Conservation (phyloP, 2,329 filamentous ascomycete genomes). For the Beauveria scarabaeidicola region DNA sequence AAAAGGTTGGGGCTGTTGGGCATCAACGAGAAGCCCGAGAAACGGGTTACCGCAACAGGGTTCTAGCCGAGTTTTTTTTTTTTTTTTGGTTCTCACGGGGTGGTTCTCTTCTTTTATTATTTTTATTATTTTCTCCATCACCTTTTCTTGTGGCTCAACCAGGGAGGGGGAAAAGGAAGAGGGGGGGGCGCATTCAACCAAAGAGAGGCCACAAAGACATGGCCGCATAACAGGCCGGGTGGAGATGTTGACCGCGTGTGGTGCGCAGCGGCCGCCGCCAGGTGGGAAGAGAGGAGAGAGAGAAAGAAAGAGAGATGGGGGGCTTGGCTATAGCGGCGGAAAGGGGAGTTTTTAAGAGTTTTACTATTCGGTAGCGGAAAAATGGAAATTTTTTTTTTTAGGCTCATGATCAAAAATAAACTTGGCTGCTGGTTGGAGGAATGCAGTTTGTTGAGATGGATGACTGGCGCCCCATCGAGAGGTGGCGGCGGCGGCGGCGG, state of each 20-base stretch:
- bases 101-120: background rate
- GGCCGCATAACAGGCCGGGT: slow-evolving; percentile 7
- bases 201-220: background rate
- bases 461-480: too few species aligned
- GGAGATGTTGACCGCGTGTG: background rate
- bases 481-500: too few species aligned
- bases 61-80: too few species aligned
- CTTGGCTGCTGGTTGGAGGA: background rate
- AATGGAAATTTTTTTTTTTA: too few species aligned
- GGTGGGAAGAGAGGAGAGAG: background rate
- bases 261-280: background rate
- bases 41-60: too few species aligned
- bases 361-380: too few species aligned
- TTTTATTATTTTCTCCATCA: background rate
- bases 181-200: background rate
- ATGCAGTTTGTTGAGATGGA: too few species aligned
- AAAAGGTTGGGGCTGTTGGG: too few species aligned
- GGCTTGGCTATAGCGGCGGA: background rate
- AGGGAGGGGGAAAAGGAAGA: background rate
- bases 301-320: background rate
- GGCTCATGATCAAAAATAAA: background rate
- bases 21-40: too few species aligned
- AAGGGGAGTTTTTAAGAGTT: too few species aligned
- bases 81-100: too few species aligned
- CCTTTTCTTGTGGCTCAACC: background rate